Evolutionary conservation across 2,329 filamentous ascomycete species (phyloP).

Genomic region (Pseudovirgaria hyperparasitica): DNA sequence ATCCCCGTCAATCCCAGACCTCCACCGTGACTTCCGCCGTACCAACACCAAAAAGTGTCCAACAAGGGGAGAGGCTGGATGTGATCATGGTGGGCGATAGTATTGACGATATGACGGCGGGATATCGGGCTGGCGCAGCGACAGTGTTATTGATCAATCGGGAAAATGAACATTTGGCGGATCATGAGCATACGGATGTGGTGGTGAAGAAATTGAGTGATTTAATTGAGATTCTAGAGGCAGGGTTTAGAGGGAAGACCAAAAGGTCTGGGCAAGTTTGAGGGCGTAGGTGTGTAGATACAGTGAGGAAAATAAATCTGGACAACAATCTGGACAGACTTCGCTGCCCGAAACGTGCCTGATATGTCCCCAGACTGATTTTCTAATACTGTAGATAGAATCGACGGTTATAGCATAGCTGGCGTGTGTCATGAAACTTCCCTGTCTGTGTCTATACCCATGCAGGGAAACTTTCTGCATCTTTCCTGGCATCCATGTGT

Average conservation of each 20-base stretch:
- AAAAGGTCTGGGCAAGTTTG: background rate
- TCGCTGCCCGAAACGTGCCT: too few relatives aligned
- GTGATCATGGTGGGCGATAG: constrained; percentile 48
- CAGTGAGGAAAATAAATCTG: background rate
- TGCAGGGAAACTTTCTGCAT: too few relatives aligned
- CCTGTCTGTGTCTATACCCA: too few relatives aligned
- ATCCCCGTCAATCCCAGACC: too few relatives aligned
- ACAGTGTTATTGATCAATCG: constrained; percentile 82
- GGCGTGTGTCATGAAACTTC: too few relatives aligned
- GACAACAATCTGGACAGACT: too few relatives aligned
- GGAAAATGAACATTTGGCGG: constrained; percentile 57
- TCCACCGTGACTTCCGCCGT: constrained; percentile 1
- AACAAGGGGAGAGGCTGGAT: constrained; percentile 28
- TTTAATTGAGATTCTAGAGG: constrained; percentile 59
- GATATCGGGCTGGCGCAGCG: constrained; percentile 67
- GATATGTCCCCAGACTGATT: too few relatives aligned
- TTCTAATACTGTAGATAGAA: too few relatives aligned
- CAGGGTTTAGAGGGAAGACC: constrained; percentile 53
- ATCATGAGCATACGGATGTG: constrained; percentile 66
- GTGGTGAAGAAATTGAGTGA: constrained; percentile 61
- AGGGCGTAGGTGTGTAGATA: too few relatives aligned
- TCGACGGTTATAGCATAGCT: too few relatives aligned
- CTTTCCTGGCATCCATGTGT: too few relatives aligned
- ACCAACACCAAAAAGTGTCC: too few relatives aligned
- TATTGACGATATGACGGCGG: constrained; percentile 87